A percentile compares a stretch with the other conserved stretches of the same genome.
Evolutionary conservation across 1,139 yeast genomes (phyloP).

Genomic region (Hansenula lynferdii): DNA sequence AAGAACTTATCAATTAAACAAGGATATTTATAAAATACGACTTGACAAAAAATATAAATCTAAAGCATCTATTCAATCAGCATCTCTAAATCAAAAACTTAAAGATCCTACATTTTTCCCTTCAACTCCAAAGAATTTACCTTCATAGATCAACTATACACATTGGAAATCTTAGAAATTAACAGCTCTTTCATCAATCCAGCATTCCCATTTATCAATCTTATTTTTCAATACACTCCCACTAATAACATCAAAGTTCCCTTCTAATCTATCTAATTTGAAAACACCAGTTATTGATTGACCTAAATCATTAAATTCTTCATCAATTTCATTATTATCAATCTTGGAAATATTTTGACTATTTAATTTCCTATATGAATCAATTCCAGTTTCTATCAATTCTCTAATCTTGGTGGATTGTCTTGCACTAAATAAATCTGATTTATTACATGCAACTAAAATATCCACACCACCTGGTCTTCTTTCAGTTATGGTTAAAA

Average conservation of each 20-base stretch:
- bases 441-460: constrained; percentile 75
- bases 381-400: constrained; percentile 60
- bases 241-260: constrained; percentile 61
- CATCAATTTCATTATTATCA: constrained; percentile 32
- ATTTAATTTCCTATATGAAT: constrained; percentile 45
- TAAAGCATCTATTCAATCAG: constrained; percentile 33
- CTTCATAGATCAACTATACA: not conserved
- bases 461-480: constrained; percentile 61
- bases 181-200: constrained; percentile 74
- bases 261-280: constrained; percentile 63
- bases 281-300: constrained; percentile 35
- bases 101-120: constrained; percentile 45
- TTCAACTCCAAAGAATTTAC: constrained; percentile 36
- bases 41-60: constrained; percentile 38
- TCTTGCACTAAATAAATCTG: constrained; percentile 77
- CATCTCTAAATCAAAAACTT: constrained; percentile 19
- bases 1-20: constrained; percentile 45
- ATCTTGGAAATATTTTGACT: constrained; percentile 38
- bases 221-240: constrained; percentile 65
- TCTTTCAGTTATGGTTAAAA: constrained; percentile 53
- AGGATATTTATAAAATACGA: constrained; percentile 49
- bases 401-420: constrained; percentile 57
- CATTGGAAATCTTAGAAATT: constrained; percentile 25
- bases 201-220: constrained; percentile 59
- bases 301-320: constrained; percentile 41